Percentiles rank a stretch among this genome's conserved stretches.
Conservation (phyloP, 2,329 filamentous ascomycete species). For the Colletotrichum scovillei region DNA sequence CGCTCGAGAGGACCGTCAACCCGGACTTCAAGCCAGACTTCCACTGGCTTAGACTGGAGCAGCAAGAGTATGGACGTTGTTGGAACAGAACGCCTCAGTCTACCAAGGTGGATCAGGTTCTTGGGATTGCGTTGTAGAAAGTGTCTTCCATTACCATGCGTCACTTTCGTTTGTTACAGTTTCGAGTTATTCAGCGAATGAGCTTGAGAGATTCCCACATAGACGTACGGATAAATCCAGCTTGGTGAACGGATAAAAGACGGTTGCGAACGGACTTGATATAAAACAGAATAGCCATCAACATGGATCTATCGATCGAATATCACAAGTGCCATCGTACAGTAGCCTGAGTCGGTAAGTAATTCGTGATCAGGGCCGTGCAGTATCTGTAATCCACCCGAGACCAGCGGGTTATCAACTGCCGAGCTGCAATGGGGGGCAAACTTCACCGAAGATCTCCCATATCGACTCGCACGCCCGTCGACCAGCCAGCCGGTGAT, state of each 20-base stretch:
- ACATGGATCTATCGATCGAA: background rate
- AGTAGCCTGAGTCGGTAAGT: background rate
- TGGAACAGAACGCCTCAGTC: background rate
- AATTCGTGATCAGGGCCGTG: background rate
- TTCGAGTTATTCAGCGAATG: background rate
- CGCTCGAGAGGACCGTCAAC: conserved; percentile 8
- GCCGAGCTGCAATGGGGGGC: background rate
- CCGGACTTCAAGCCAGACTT: conserved; percentile 27
- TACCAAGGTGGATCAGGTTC: conserved; percentile 20
- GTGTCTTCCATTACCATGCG: background rate
- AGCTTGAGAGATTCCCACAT: background rate
- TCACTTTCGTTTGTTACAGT: background rate
- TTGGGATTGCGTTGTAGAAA: conserved; percentile 26
- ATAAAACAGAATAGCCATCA: background rate
- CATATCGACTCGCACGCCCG: background rate
- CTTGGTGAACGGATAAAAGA: background rate
- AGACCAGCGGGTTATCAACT: background rate
- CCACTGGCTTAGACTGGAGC: conserved; percentile 25
- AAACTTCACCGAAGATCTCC: background rate
- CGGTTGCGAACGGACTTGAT: background rate
- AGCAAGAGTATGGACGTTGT: background rate
- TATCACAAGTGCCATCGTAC: background rate
- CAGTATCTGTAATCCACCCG: background rate
- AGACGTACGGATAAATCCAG: background rate
- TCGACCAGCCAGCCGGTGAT: background rate